Evolutionary conservation across 352 stramenopile species (phyloP).

Genomic region (Globisporangium barbulae): DNA sequence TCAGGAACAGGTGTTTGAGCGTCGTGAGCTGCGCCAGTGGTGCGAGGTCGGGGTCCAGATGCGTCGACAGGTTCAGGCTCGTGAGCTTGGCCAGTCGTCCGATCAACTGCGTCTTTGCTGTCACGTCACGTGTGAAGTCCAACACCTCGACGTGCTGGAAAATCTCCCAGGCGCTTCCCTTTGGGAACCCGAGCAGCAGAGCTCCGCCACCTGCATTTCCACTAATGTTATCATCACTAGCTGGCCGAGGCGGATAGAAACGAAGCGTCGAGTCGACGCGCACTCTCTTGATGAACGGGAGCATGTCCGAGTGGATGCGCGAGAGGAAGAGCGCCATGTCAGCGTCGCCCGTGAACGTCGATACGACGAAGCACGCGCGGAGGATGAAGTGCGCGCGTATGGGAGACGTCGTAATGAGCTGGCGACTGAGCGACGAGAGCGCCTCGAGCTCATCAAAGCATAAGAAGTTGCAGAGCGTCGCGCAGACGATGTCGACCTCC

Average conservation of each 20-base stretch:
- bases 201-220: neutral
- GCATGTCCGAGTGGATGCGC: neutral
- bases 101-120: neutral
- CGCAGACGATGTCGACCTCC: constrained; percentile 1
- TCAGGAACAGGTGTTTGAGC: constrained; percentile 7
- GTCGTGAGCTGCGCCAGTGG: neutral
- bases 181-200: neutral
- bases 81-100: neutral
- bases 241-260: neutral
- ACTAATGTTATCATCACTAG: neutral
- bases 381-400: neutral
- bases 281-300: constrained; percentile 2
- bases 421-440: constrained; percentile 1
- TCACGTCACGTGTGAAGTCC: neutral
- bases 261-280: neutral
- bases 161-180: neutral
- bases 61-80: neutral
- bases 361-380: neutral
- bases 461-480: neutral
- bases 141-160: neutral
- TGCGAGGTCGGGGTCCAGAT: neutral
- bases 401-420: neutral
- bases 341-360: neutral
- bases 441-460: neutral
- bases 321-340: neutral